phyloP scores from a whole-genome alignment of 345 rosid genomes.

The Brassica rapa region DNA sequence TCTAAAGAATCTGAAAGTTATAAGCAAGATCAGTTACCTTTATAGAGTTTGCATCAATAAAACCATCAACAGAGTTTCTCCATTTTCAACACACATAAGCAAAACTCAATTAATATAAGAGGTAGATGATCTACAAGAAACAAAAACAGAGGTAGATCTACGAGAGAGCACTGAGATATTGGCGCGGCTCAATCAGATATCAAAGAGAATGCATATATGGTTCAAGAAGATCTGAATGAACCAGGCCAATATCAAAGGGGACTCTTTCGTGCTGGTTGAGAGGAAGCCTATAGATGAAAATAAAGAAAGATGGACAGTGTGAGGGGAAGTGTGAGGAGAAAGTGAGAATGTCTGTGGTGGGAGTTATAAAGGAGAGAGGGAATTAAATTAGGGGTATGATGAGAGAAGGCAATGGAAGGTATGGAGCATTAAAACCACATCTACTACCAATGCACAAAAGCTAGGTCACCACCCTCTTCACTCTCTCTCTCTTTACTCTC shows the following conservation, averaged over 20 bases:
- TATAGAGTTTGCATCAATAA: background rate
- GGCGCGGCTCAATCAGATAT: constrained; percentile 96
- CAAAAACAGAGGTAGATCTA: constrained; percentile 9
- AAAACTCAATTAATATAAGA: background rate
- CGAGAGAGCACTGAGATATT: constrained; percentile 84
- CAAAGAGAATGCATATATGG: background rate
- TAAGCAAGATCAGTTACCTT: constrained; percentile 6
- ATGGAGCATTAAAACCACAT: constrained; percentile 68
- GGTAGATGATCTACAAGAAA: constrained; percentile 21
- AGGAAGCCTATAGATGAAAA: background rate
- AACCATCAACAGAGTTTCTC: background rate
- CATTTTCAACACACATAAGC: background rate
- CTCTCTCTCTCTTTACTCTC: constrained; percentile 5
- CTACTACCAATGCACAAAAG: constrained; percentile 78
- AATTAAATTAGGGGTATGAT: constrained; percentile 42
- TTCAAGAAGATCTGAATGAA: constrained; percentile 68
- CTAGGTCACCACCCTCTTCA: constrained; percentile 75
- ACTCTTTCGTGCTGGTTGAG: constrained; percentile 41
- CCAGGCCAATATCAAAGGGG: constrained; percentile 90
- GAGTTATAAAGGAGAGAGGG: constrained; percentile 33
- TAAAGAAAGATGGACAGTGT: constrained; percentile 16
- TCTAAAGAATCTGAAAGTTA: constrained; percentile 7
- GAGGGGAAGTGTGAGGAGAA: constrained; percentile 43
- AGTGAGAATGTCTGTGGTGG: constrained; percentile 48
- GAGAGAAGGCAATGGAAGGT: constrained; percentile 41